These are phyloP conservation scores for Citrus australasica DNA, from an alignment of 345 rosid species.

Conservation along the genomic window DNA sequence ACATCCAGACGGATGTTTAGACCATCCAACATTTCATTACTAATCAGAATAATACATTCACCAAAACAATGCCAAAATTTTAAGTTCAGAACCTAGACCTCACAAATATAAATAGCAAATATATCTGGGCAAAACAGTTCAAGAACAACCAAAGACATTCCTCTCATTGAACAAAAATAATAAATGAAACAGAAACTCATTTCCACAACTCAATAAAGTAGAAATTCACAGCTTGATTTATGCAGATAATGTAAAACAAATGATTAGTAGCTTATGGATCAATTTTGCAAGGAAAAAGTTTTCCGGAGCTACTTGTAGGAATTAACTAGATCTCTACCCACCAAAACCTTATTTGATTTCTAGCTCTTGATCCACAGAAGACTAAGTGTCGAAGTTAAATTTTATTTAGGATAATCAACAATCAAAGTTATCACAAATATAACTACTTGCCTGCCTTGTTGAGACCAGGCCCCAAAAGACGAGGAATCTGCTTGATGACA, in stretches of 20 bases:
- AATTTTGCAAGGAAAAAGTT: background rate
- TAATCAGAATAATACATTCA: background rate
- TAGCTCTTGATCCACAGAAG: background rate
- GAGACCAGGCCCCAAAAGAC: slow-evolving; percentile 79
- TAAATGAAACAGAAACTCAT: background rate
- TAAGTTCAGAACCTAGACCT: background rate
- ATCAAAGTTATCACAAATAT: background rate
- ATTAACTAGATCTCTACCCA: background rate
- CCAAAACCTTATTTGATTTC: background rate
- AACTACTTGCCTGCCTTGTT: slow-evolving; percentile 75
- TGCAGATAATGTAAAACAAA: no score
- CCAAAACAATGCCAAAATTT: background rate
- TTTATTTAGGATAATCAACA: background rate
- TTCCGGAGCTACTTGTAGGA: background rate
- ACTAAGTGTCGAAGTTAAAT: background rate
- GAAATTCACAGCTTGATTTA: no score
- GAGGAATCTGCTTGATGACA: slow-evolving; percentile 80
- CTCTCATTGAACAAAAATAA: background rate
- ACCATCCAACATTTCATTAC: background rate
- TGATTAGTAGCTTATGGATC: no score
- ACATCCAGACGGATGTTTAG: background rate
- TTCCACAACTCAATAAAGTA: background rate
- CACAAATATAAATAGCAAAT: background rate
- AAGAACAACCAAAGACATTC: background rate
- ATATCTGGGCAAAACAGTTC: background rate